phyloP scores from a whole-genome alignment of 2,329 filamentous ascomycete genomes.

The Colletotrichum echinochloae region DNA sequence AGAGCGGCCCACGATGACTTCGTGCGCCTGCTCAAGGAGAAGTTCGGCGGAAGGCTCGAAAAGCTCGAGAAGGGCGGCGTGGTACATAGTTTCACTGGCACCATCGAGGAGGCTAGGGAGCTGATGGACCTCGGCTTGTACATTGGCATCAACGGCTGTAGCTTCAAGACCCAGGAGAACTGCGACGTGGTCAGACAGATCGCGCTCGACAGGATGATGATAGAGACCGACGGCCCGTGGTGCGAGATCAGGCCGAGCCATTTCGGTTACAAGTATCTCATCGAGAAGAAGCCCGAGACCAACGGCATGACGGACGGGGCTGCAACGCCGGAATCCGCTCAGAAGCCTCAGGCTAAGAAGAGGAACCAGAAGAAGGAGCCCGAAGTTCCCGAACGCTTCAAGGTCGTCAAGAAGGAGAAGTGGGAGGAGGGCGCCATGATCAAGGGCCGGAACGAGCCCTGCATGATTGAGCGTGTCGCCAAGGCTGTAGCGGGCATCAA shows the following conservation, averaged over 20 bases:
- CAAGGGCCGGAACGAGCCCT: constrained; percentile 95
- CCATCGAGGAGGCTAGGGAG: constrained; percentile 83
- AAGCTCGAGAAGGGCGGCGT: constrained; percentile 80
- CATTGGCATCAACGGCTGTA: constrained; percentile 96
- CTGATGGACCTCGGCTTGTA: constrained; percentile 85
- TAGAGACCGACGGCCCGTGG: constrained; percentile 98
- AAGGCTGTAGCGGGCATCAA: constrained; percentile 90
- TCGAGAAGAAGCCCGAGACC: constrained; percentile 54
- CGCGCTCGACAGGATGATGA: constrained; percentile 83
- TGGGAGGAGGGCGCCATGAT: constrained; percentile 90
- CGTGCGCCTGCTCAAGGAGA: constrained; percentile 73
- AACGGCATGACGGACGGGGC: constrained; percentile 43
- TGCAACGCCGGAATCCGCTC: constrained; percentile 37
- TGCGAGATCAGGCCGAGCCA: constrained; percentile 94
- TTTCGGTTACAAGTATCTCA: constrained; percentile 80
- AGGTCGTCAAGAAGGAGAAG: constrained; percentile 94
- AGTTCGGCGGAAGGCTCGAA: constrained; percentile 70
- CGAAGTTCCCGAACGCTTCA: constrained; percentile 78
- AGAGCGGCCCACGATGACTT: constrained; percentile 90
- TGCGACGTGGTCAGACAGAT: constrained; percentile 85
- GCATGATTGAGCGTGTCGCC: constrained; percentile 87
- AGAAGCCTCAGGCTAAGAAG: constrained; percentile 53
- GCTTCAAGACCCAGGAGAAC: constrained; percentile 94
- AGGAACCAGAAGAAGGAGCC: constrained; percentile 71
- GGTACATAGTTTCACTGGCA: constrained; percentile 96